These are phyloP conservation scores for Hibiscus mutabilis DNA, from an alignment of 345 rosid species.

Conservation along the genomic window DNA sequence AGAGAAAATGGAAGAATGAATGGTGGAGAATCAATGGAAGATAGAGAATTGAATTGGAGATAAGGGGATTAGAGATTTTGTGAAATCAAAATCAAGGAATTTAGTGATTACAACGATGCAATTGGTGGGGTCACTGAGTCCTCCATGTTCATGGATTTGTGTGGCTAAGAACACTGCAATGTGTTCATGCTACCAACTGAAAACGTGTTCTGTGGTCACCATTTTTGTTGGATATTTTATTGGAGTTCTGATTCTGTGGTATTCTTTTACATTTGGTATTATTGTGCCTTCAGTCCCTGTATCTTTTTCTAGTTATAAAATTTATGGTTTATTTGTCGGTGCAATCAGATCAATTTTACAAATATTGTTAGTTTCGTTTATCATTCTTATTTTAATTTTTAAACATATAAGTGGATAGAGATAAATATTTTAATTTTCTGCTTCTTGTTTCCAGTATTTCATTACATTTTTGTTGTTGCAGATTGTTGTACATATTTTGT, in stretches of 20 bases:
- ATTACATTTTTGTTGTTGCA: no score
- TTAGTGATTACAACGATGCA: neutral
- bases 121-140: neutral
- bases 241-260: neutral
- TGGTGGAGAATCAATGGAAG: constrained; percentile 1
- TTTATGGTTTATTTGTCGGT: no score
- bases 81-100: constrained; percentile 2
- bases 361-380: no score
- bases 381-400: no score
- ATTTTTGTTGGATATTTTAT: neutral
- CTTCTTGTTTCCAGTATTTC: no score
- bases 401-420: no score
- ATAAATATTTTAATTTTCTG: no score
- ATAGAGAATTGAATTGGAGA: neutral
- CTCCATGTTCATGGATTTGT: neutral
- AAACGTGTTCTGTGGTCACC: neutral
- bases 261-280: neutral
- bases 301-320: neutral
- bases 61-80: neutral
- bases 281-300: no score
- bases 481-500: no score
- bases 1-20: neutral
- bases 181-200: neutral
- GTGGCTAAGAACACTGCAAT: neutral
- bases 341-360: no score